These are phyloP conservation scores for Dendrobium officinale DNA, from an alignment of 106 monocot genomes.

Conservation along the genomic window DNA sequence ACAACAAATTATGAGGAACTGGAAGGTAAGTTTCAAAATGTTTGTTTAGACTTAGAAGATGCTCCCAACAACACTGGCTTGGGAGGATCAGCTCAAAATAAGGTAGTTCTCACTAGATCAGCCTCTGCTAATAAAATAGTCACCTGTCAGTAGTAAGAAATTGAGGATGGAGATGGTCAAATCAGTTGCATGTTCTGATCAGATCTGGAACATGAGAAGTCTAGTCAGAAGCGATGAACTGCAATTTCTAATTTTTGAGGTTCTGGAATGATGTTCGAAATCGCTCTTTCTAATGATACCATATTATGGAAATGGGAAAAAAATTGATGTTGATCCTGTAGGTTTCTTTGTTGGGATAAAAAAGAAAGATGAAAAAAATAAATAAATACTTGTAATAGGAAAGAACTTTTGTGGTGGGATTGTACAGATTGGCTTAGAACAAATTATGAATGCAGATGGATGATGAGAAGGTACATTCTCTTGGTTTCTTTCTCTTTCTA, in stretches of 20 bases:
- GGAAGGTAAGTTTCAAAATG: slow-evolving; percentile 13
- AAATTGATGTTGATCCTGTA: neutral
- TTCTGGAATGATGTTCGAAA: neutral
- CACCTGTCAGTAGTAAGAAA: neutral
- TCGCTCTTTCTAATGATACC: neutral
- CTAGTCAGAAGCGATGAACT: no score
- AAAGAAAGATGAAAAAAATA: neutral
- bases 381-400: neutral
- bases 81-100: neutral
- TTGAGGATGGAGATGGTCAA: neutral
- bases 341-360: neutral
- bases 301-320: no score
- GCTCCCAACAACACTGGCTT: neutral
- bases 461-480: neutral
- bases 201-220: no score
- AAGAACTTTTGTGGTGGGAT: neutral
- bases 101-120: no score
- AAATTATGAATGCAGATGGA: neutral
- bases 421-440: neutral
- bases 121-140: neutral
- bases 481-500: neutral
- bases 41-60: slow-evolving; percentile 13
- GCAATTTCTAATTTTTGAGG: no score
- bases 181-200: neutral
- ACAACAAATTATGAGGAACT: slow-evolving; percentile 18